These are phyloP conservation scores for Pseudogymnoascus verrucosus DNA, from an alignment of 2,329 filamentous ascomycete genomes.

Conservation along the genomic window DNA sequence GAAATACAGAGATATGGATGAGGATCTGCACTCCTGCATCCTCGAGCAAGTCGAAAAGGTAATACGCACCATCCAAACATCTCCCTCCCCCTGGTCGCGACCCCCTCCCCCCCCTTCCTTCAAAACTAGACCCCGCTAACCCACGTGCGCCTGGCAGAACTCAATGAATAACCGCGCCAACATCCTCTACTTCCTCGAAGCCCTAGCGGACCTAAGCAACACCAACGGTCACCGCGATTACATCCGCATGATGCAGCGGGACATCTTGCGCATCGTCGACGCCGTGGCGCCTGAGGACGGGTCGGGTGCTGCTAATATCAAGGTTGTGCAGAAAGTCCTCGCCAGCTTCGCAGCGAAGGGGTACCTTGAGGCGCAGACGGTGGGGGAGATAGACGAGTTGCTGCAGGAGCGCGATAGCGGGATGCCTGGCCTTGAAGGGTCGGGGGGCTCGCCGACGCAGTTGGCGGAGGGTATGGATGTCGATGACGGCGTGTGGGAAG, in stretches of 20 bases:
- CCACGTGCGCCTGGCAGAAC: conserved; percentile 43
- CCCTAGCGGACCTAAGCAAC: conserved; percentile 76
- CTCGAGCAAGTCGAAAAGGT: conserved; percentile 87
- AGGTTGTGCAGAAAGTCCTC: conserved; percentile 79
- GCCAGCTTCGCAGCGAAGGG: conserved; percentile 66
- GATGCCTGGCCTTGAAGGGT: not conserved
- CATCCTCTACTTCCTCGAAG: conserved; percentile 98
- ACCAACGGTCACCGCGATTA: conserved; percentile 60
- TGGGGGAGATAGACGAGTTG: conserved; percentile 72
- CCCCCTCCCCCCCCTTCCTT: not conserved
- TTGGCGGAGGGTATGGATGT: not conserved
- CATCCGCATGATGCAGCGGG: conserved; percentile 87
- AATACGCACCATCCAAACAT: conserved; percentile 21
- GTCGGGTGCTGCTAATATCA: conserved; percentile 85
- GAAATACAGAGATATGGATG: conserved; percentile 88
- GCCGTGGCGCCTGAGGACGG: conserved; percentile 82
- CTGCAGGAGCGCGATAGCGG: conserved; percentile 67
- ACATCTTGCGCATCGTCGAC: conserved; percentile 86
- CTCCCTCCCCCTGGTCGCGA: not conserved
- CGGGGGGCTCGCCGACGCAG: not conserved
- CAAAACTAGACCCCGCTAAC: not conserved
- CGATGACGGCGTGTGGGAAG: conserved; percentile 10
- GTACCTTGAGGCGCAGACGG: conserved; percentile 60
- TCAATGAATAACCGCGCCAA: conserved; percentile 97
- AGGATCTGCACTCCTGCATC: conserved; percentile 96